Evolutionary conservation across 768 basidiomycete species (phyloP), one percentile per base, ranked within the genome.

Genomic region (Pleurotus tuber-regium): DNA sequence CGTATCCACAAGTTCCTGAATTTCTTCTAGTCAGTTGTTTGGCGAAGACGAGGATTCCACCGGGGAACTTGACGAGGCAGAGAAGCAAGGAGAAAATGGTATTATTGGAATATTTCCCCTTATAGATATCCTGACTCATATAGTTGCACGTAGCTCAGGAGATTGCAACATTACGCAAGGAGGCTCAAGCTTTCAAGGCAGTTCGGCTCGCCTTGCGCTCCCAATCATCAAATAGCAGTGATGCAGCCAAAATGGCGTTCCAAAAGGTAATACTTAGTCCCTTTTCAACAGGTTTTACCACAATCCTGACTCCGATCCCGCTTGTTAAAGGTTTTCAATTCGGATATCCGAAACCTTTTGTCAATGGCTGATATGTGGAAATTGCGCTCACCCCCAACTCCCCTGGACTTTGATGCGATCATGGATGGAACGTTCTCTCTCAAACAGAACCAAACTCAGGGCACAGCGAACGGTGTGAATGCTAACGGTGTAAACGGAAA

Each of bases 311-410:
- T 39, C 24, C 35, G 21, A 2, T 18, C 38, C n/a, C 29, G 3
- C 8, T 7, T 16, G 14, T 44, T 57, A 21, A 4, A 97, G 94
- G 90, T 97, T 14, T 99, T 95, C 74, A 77, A 84, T 50, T 66
- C 78, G 2, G 97, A 99, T 60, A 92, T 98, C 58, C 77, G 80
- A 44, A 92, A 96, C 51, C 76, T 99, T 0, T 74, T 99, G 25
- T 82, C 80, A 14, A 99, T 99, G 97, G 70, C 82, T 11, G 97
- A 98, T 60, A 98, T 99, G 94, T 99, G 97, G 97, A 85, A 85
- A 26, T 81, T 87, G 4, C 80, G 96, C 33, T 81, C 85, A n/a
- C 87, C 87, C 46, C 97, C 97, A 1, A 81, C 79, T 0, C 86
- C 95, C 1, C 79, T 99, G 23, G 84, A 89, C 53, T 93, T 86